Evolutionary conservation across 2,329 filamentous ascomycete species (phyloP).

Genomic region (Fusarium hostae): DNA sequence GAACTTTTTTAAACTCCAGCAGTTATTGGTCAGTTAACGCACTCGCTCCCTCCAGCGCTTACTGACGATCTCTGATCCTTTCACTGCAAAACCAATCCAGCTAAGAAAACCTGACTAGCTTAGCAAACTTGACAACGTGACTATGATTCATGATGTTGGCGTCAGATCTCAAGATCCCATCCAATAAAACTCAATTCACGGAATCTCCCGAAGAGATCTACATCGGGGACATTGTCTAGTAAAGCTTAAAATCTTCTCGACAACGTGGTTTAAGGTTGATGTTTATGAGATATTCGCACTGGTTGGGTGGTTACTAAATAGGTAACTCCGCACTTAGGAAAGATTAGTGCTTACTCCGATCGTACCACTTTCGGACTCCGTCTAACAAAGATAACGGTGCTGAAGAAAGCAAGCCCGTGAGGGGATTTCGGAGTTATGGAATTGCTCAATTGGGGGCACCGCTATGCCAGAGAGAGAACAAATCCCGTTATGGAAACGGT

Average conservation of each 20-base stretch:
- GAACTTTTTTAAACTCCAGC: background rate
- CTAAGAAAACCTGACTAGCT: background rate
- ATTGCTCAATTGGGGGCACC: background rate
- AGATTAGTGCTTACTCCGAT: background rate
- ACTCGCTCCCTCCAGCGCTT: background rate
- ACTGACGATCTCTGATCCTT: background rate
- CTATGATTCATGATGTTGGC: slow-evolving; percentile 8
- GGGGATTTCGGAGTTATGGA: background rate
- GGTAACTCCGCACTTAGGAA: background rate
- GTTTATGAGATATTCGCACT: background rate
- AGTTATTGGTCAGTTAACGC: background rate
- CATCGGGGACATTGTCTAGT: background rate
- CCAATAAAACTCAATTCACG: background rate
- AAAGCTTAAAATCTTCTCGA: background rate
- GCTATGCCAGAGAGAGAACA: background rate
- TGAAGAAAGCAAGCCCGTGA: background rate
- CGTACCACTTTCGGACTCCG: background rate
- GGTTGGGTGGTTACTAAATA: background rate
- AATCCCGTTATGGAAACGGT: background rate
- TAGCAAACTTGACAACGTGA: background rate
- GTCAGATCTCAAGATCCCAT: background rate
- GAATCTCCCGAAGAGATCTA: background rate
- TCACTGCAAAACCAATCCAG: background rate
- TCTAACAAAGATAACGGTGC: background rate
- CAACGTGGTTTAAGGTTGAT: background rate